Conservation (phyloP, 2,329 filamentous ascomycete genomes). For the Claviceps monticola region DNA sequence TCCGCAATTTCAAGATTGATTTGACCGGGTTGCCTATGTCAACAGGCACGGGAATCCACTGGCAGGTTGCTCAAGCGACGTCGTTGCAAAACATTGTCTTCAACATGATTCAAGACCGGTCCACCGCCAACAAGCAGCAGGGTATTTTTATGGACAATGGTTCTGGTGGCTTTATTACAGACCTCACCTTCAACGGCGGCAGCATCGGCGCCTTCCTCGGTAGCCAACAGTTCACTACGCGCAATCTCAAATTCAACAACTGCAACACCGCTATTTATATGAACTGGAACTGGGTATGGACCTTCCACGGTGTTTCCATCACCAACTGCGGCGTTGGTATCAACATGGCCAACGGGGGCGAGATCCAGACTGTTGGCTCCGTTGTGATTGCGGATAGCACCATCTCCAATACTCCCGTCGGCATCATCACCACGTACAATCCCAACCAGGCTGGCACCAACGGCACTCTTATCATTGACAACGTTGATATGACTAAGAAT, state of each 20-base stretch:
- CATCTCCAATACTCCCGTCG: conserved; percentile 61
- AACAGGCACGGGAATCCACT: conserved; percentile 60
- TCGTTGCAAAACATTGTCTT: conserved; percentile 71
- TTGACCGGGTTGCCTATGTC: conserved; percentile 48
- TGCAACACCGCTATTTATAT: conserved; percentile 75
- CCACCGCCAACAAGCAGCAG: conserved; percentile 51
- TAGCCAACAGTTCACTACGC: conserved; percentile 76
- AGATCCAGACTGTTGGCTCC: conserved; percentile 69
- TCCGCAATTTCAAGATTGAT: conserved; percentile 73
- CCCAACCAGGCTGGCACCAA: conserved; percentile 51
- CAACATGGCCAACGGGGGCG: conserved; percentile 55
- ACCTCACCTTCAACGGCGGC: conserved; percentile 73
- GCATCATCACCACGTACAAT: conserved; percentile 56
- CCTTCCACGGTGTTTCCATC: conserved; percentile 62
- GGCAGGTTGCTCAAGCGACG: conserved; percentile 76
- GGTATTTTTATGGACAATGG: conserved; percentile 80
- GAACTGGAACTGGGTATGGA: conserved; percentile 89
- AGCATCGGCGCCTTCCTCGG: conserved; percentile 66
- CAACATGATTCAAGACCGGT: conserved; percentile 58
- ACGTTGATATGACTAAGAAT: conserved; percentile 65
- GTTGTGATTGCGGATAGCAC: conserved; percentile 70
- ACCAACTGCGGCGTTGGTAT: conserved; percentile 63
- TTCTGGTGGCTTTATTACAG: conserved; percentile 71
- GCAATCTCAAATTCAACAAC: conserved; percentile 69
- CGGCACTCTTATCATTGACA: conserved; percentile 74